Conservation (phyloP, 1,284 basidiomycete genomes). For the Boletus hoseneyae region DNA sequence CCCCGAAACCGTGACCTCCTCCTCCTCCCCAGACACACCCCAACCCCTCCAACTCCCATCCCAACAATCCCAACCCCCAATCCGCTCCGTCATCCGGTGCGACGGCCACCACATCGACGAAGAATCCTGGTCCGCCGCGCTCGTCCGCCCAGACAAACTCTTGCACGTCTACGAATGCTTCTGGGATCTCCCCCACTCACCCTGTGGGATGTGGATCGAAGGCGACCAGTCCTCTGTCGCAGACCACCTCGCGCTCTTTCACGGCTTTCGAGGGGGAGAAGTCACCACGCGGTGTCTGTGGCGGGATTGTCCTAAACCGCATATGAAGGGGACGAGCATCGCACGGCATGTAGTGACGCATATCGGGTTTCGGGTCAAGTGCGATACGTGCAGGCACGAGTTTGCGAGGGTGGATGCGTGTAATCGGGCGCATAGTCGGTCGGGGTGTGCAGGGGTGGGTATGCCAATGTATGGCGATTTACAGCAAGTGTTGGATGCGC, state of each 20-base stretch:
- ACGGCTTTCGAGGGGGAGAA: conserved; percentile 29
- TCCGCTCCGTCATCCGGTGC: conserved; percentile 25
- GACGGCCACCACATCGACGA: conserved; percentile 31
- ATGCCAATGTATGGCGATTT: conserved; percentile 33
- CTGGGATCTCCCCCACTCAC: conserved; percentile 24
- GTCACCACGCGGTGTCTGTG: conserved; percentile 32
- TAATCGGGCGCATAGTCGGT: conserved; percentile 34
- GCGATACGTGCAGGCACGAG: conserved; percentile 30
- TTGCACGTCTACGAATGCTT: conserved; percentile 33
- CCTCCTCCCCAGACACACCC: background rate
- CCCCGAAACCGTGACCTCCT: conserved; percentile 7
- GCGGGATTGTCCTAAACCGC: conserved; percentile 26
- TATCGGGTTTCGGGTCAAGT: conserved; percentile 31
- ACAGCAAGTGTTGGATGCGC: conserved; percentile 26
- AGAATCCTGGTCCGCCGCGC: conserved; percentile 26
- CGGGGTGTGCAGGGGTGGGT: conserved; percentile 30
- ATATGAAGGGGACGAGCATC: conserved; percentile 35
- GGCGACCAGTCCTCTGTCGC: conserved; percentile 34
- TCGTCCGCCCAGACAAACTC: conserved; percentile 23
- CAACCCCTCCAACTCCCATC: background rate
- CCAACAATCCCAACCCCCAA: background rate
- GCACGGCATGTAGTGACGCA: conserved; percentile 34
- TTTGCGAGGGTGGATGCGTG: conserved; percentile 35
- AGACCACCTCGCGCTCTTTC: conserved; percentile 32
- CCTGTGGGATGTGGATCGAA: conserved; percentile 34